These are phyloP conservation scores for Penicillium alfredii DNA, from an alignment of 495 filamentous ascomycete genomes.

Conservation along the genomic window DNA sequence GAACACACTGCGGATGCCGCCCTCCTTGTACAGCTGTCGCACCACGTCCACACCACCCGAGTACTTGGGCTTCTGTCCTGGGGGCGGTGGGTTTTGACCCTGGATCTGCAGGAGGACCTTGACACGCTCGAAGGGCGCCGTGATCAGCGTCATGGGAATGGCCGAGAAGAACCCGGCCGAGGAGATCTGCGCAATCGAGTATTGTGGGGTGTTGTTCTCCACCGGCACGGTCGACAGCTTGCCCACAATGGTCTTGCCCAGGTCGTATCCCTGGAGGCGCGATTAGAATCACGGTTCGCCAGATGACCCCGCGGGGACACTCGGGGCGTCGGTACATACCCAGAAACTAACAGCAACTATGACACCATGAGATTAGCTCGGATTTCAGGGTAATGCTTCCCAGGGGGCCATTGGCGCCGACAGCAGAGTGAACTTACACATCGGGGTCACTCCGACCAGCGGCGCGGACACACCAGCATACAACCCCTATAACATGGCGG, in stretches of 20 bases:
- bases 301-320: no score
- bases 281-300: conserved; percentile 18
- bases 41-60: conserved; percentile 88
- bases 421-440: conserved; percentile 69
- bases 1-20: conserved; percentile 85
- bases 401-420: conserved; percentile 3
- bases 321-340: conserved; percentile 22
- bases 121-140: conserved; percentile 95
- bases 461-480: conserved; percentile 98
- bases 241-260: conserved; percentile 83
- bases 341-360: conserved; percentile 97
- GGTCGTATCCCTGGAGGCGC: conserved; percentile 68
- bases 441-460: conserved; percentile 90
- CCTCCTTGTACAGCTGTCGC: conserved; percentile 85
- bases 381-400: no score
- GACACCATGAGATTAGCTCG: no score
- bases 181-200: conserved; percentile 81
- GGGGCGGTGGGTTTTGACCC: conserved; percentile 76
- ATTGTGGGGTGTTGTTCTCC: conserved; percentile 54
- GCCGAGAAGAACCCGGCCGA: conserved; percentile 96
- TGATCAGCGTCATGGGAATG: conserved; percentile 96
- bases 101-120: conserved; percentile 98
- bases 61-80: conserved; percentile 92
- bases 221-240: conserved; percentile 55
- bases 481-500: conserved; percentile 52